Conservation (phyloP, 805 yeast species). For the Lachancea dasiensis region DNA sequence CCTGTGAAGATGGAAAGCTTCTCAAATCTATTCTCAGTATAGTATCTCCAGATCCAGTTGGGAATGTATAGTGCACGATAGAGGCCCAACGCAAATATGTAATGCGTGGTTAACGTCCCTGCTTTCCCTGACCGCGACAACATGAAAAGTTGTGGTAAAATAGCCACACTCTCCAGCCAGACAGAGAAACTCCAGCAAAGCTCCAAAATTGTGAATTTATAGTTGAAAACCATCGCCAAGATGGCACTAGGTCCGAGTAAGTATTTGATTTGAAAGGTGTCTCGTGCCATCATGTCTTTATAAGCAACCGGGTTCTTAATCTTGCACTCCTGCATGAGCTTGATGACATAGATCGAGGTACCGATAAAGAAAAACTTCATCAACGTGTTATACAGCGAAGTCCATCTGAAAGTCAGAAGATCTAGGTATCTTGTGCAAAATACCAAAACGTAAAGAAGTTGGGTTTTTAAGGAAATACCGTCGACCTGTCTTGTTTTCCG, state of each 20-base stretch:
- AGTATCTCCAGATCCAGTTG: conserved; percentile 89
- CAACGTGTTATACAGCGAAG: conserved; percentile 65
- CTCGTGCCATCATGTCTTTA: conserved; percentile 53
- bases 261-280: conserved; percentile 70
- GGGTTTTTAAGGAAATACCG: conserved; percentile 89
- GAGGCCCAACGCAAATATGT: conserved; percentile 86
- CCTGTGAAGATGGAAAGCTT: conserved; percentile 73
- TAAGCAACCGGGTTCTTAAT: conserved; percentile 45
- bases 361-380: conserved; percentile 80
- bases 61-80: conserved; percentile 89
- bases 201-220: conserved; percentile 56
- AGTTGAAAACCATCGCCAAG: conserved; percentile 57
- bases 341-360: conserved; percentile 68
- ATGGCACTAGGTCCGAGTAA: conserved; percentile 58
- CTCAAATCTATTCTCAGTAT: conserved; percentile 48
- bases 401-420: conserved; percentile 41
- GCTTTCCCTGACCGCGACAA: conserved; percentile 87
- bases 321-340: conserved; percentile 48
- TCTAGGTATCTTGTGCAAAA: conserved; percentile 70
- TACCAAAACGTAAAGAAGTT: conserved; percentile 67
- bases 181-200: conserved; percentile 81
- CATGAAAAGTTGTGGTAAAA: conserved; percentile 87
- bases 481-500: conserved; percentile 55
- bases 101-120: conserved; percentile 80
- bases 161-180: conserved; percentile 91